Conservation (phyloP, 306 rosid species). For the Rosa persica region DNA sequence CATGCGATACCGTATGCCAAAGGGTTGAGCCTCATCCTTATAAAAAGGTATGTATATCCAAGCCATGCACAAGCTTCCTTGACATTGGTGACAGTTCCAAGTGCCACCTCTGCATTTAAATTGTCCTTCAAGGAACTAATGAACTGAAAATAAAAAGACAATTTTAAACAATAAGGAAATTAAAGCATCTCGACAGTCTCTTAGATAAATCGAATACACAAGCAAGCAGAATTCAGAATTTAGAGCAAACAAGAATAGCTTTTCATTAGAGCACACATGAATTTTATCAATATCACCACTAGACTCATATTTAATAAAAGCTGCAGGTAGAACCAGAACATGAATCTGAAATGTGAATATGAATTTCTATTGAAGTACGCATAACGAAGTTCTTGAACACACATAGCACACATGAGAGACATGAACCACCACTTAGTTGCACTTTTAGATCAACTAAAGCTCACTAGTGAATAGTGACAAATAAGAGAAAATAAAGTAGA, state of each 20-base stretch:
- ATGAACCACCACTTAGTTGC: not conserved
- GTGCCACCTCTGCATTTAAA: conserved; percentile 95
- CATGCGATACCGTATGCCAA: conserved; percentile 90
- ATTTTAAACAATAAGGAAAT: not conserved
- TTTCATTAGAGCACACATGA: not conserved
- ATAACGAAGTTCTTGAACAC: not conserved
- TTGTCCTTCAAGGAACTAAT: conserved; percentile 94
- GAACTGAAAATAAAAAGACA: conserved; percentile 55
- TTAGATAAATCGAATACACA: conserved; percentile 3
- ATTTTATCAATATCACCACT: not conserved
- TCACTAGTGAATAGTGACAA: not conserved
- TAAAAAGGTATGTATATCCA: conserved; percentile 94
- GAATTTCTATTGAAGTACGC: not conserved
- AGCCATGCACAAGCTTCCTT: conserved; percentile 99
- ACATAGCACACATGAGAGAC: not conserved
- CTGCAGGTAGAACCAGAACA: not conserved
- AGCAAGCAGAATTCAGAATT: not conserved
- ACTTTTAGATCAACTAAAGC: not conserved
- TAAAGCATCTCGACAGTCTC: not conserved
- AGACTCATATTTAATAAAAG: not conserved
- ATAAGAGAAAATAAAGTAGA: not conserved
- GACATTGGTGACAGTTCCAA: conserved; percentile 97
- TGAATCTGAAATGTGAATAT: not conserved
- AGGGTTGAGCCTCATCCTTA: conserved; percentile 97
- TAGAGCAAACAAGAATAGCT: not conserved